A percentile compares a stretch with the other conserved stretches of the same genome.
phyloP scores from a whole-genome alignment of 371 early-diverging fungal genomes.

The Mucor irregularis region DNA sequence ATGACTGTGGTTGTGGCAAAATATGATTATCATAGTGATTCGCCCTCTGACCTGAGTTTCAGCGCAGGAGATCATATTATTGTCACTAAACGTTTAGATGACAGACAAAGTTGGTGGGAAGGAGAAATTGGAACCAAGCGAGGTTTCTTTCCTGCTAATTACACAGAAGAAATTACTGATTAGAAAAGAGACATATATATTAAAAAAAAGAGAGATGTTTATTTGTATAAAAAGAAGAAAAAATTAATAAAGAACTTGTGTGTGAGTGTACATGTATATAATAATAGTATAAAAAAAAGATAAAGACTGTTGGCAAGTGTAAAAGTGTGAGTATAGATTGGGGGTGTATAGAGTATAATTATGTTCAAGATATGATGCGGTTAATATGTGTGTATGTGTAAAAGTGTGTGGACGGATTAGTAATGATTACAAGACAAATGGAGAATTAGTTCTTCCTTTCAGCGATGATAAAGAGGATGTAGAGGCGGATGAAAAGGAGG shows the following conservation, averaged over 20 bases:
- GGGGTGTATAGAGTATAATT: too few relatives aligned
- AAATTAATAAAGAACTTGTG: background rate
- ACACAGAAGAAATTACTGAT: conserved; percentile 27
- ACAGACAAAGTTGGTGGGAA: conserved; percentile 79
- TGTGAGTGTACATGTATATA: conserved; percentile 2
- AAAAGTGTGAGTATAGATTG: background rate
- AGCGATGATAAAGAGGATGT: too few relatives aligned
- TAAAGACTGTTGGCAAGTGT: conserved; percentile 1
- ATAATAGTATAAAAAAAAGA: conserved; percentile 1
- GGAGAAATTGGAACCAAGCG: conserved; percentile 61
- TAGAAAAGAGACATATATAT: background rate
- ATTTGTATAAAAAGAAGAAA: background rate
- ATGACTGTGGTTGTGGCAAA: conserved; percentile 60
- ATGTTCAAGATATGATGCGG: too few relatives aligned
- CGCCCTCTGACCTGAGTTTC: conserved; percentile 71
- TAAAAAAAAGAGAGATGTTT: background rate
- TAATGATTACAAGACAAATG: too few relatives aligned
- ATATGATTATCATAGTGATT: conserved; percentile 68
- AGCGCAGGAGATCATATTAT: conserved; percentile 73
- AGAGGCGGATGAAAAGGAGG: too few relatives aligned
- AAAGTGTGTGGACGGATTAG: too few relatives aligned
- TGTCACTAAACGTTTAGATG: conserved; percentile 60
- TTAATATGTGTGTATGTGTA: too few relatives aligned
- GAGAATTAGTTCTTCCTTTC: too few relatives aligned
- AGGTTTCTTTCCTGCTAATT: conserved; percentile 56